Conservation (phyloP, 768 basidiomycete species). For the Tephrocybe sp. region DNA sequence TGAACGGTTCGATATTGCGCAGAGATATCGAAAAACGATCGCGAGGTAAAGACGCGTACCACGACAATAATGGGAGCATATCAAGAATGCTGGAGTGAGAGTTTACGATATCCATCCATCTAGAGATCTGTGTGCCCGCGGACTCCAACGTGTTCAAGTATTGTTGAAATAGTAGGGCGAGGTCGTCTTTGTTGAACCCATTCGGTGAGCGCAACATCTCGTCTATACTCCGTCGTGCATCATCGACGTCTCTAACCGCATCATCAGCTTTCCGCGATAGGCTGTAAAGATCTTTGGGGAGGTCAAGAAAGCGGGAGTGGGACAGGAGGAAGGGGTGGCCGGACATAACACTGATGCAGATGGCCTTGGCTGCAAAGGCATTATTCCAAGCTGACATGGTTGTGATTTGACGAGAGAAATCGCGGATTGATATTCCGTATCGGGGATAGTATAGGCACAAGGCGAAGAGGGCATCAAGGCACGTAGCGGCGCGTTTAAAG, state of each 20-base stretch:
- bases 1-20: not conserved
- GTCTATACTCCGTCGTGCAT: not conserved
- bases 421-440: not conserved
- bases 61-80: not conserved
- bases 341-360: not conserved
- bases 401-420: not conserved
- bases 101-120: not conserved
- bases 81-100: not conserved
- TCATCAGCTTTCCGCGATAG: not conserved
- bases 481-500: not conserved
- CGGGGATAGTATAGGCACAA: not conserved
- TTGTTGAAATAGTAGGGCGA: not conserved
- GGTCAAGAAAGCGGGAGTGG: not conserved
- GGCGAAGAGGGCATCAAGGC: conserved; percentile 3
- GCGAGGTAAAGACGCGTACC: not conserved
- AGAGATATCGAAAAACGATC: not conserved
- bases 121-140: not conserved
- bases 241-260: not conserved
- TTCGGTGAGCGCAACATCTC: not conserved
- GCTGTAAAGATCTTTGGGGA: not conserved
- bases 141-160: not conserved
- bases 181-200: not conserved
- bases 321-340: not conserved
- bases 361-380: not conserved
- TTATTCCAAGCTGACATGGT: not conserved